phyloP scores from a whole-genome alignment of 192 early-diverging fungal species.

The Haplosporangium gracile region DNA sequence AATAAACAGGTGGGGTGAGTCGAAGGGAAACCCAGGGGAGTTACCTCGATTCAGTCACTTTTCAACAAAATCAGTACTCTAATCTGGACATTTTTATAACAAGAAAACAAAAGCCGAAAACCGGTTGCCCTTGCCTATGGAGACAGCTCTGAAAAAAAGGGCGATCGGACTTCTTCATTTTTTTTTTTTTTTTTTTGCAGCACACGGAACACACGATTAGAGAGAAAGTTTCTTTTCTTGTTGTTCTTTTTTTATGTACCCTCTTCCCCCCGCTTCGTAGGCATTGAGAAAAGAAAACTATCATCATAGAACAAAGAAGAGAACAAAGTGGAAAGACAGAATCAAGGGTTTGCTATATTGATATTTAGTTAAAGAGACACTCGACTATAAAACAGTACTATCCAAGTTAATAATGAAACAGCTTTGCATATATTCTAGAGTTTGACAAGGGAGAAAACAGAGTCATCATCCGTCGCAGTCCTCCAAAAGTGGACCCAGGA shows the following conservation, averaged over 20 bases:
- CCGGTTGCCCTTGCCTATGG: background rate
- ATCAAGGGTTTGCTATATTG: too few relatives aligned
- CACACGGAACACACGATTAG: too few relatives aligned
- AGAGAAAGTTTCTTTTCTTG: too few relatives aligned
- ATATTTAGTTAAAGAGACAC: background rate
- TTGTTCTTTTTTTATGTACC: too few relatives aligned
- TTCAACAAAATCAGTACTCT: conserved; percentile 3
- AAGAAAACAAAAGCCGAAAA: background rate
- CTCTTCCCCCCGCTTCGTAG: too few relatives aligned
- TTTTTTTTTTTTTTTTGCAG: too few relatives aligned
- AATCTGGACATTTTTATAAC: too few relatives aligned
- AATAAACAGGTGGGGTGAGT: background rate
- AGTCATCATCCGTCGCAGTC: background rate
- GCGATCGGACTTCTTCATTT: background rate
- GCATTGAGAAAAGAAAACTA: too few relatives aligned
- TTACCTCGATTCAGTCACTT: background rate
- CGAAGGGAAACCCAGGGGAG: too few relatives aligned
- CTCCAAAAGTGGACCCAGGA: background rate
- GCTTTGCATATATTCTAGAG: background rate
- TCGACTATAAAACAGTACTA: background rate
- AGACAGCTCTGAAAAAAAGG: background rate
- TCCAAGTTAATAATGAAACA: background rate
- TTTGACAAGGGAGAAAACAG: background rate
- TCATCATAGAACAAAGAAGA: background rate
- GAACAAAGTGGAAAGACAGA: background rate